These are phyloP conservation scores for Lepidium aucheri DNA, from an alignment of 345 rosid species.

Conservation along the genomic window DNA sequence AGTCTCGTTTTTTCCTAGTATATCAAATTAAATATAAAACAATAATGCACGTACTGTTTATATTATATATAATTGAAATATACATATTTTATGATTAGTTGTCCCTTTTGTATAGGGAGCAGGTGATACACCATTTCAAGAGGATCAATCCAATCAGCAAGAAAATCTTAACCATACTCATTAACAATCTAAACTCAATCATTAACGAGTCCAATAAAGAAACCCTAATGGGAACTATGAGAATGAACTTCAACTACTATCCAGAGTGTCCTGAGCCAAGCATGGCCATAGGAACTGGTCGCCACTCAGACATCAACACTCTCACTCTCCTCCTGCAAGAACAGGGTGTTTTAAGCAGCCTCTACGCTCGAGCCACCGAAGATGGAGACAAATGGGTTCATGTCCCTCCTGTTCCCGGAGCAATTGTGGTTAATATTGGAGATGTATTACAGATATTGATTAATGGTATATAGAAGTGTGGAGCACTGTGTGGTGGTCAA, in stretches of 20 bases:
- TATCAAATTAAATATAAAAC: no score
- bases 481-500: slow-evolving; percentile 28
- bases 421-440: slow-evolving; percentile 27
- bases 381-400: slow-evolving; percentile 20
- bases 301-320: slow-evolving; percentile 34
- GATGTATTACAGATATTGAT: slow-evolving; percentile 27
- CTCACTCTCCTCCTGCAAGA: slow-evolving; percentile 38
- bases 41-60: no score
- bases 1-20: no score
- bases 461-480: slow-evolving; percentile 25
- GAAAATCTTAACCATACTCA: slow-evolving; percentile 28
- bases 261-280: slow-evolving; percentile 39
- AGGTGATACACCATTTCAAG: slow-evolving; percentile 38
- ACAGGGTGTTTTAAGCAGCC: slow-evolving; percentile 23
- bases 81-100: no score
- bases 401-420: slow-evolving; percentile 22
- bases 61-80: no score
- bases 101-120: slow-evolving; percentile 22
- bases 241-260: slow-evolving; percentile 36
- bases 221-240: slow-evolving; percentile 26
- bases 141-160: slow-evolving; percentile 24
- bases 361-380: slow-evolving; percentile 29
- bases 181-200: slow-evolving; percentile 24
- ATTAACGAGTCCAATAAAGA: slow-evolving; percentile 17
- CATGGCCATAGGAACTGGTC: slow-evolving; percentile 29